phyloP scores from a whole-genome alignment of 768 basidiomycete genomes.

The Hygrophoropsis aurantiaca region DNA sequence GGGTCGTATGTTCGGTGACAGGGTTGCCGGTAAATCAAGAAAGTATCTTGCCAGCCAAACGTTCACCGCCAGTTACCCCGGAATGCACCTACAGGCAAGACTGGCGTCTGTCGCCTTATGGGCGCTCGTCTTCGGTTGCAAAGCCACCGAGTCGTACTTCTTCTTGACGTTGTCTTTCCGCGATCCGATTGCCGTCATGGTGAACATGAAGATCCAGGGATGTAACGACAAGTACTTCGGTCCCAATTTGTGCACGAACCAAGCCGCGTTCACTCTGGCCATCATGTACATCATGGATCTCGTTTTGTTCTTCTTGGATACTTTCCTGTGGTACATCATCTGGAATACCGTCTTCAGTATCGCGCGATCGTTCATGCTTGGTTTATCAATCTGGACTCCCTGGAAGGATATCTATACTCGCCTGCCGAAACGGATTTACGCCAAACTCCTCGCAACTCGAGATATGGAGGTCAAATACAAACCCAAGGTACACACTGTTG shows the following conservation, averaged over 20 bases:
- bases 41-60: slow-evolving; percentile 99
- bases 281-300: slow-evolving; percentile 99
- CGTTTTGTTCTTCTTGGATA: slow-evolving; percentile 96
- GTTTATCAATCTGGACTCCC: slow-evolving; percentile 97
- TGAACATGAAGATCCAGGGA: slow-evolving; percentile 91
- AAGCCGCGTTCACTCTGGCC: slow-evolving; percentile 91
- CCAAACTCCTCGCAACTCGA: slow-evolving; percentile 88
- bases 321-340: slow-evolving; percentile 99
- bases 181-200: slow-evolving; percentile 93
- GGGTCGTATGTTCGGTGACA: slow-evolving; percentile 97
- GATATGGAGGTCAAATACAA: slow-evolving; percentile 99
- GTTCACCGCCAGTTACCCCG: slow-evolving; percentile 94
- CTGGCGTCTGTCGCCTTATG: slow-evolving; percentile 80
- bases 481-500: slow-evolving; percentile 73
- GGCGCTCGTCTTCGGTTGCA: slow-evolving; percentile 94
- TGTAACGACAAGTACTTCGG: slow-evolving; percentile 90
- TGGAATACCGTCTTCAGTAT: slow-evolving; percentile 97
- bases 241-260: slow-evolving; percentile 80
- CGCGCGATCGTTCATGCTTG: slow-evolving; percentile 83
- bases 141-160: slow-evolving; percentile 96
- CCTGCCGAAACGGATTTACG: slow-evolving; percentile 94
- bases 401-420: slow-evolving; percentile 98
- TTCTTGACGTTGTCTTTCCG: slow-evolving; percentile 95
- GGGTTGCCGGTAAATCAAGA: slow-evolving; percentile 90
- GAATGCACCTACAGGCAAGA: slow-evolving; percentile 62